phyloP scores from a whole-genome alignment of 2,329 filamentous ascomycete species.

The Aspergillus piperis region DNA sequence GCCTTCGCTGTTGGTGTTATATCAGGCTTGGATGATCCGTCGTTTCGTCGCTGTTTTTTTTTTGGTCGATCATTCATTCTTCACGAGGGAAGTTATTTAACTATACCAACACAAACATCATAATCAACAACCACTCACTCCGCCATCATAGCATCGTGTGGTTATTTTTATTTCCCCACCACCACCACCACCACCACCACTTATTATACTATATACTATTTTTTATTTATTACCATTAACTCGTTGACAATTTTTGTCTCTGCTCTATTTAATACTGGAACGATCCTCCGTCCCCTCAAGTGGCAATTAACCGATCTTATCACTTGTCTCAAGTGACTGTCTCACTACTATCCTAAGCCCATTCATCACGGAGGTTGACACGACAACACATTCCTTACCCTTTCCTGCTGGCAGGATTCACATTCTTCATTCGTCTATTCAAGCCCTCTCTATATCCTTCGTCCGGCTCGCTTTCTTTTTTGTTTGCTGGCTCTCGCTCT shows the following conservation, averaged over 20 bases:
- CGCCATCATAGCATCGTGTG: no score
- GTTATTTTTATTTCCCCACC: neutral
- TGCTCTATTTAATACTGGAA: constrained; percentile 6
- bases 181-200: neutral
- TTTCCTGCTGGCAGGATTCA: constrained; percentile 35
- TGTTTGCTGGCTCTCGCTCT: neutral
- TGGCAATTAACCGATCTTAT: neutral
- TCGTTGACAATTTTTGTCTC: constrained; percentile 10
- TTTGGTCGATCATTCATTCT: constrained; percentile 12
- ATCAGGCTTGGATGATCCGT: constrained; percentile 11
- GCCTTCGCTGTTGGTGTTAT: constrained; percentile 12
- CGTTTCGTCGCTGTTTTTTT: neutral
- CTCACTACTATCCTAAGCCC: constrained; percentile 13
- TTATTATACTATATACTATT: neutral
- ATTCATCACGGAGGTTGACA: constrained; percentile 17
- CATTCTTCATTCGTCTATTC: constrained; percentile 17
- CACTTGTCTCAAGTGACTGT: constrained; percentile 13
- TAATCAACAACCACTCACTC: no score
- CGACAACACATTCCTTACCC: constrained; percentile 20
- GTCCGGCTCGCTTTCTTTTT: neutral
- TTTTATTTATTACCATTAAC: no score
- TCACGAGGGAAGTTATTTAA: constrained; percentile 12
- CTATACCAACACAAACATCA: no score
- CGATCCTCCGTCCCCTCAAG: constrained; percentile 2
- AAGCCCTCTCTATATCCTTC: neutral